Evolutionary conservation across 2,329 filamentous ascomycete species (phyloP).

Genomic region (Talaromyces atroroseus): DNA sequence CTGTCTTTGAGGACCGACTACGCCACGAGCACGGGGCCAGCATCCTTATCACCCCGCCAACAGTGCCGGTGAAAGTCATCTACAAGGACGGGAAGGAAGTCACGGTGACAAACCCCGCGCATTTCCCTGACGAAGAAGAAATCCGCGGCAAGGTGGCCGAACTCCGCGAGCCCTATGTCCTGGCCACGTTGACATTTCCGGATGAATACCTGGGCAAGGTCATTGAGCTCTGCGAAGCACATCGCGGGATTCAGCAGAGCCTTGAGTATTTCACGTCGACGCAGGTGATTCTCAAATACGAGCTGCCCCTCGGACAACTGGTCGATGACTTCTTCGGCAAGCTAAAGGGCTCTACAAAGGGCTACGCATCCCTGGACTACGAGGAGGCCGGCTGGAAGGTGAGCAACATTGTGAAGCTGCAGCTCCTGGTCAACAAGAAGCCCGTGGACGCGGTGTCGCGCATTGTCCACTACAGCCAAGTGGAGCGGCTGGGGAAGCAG

Average conservation of each 20-base stretch:
- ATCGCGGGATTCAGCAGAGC: slow-evolving; percentile 79
- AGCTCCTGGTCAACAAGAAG: slow-evolving; percentile 86
- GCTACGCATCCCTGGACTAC: slow-evolving; percentile 93
- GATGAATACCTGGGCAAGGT: slow-evolving; percentile 91
- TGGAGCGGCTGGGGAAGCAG: slow-evolving; percentile 69
- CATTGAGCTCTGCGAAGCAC: slow-evolving; percentile 88
- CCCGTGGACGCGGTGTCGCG: slow-evolving; percentile 93
- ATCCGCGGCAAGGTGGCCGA: slow-evolving; percentile 53
- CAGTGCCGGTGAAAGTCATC: slow-evolving; percentile 82
- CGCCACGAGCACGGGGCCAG: slow-evolving; percentile 90
- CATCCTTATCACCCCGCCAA: slow-evolving; percentile 95
- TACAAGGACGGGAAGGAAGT: slow-evolving; percentile 72
- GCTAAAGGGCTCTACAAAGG: slow-evolving; percentile 87
- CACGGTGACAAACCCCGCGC: slow-evolving; percentile 76
- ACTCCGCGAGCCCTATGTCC: slow-evolving; percentile 69
- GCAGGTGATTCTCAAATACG: slow-evolving; percentile 92
- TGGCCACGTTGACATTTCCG: slow-evolving; percentile 80
- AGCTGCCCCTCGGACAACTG: slow-evolving; percentile 78
- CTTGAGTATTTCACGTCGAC: slow-evolving; percentile 86
- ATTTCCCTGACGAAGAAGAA: slow-evolving; percentile 72
- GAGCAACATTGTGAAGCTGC: slow-evolving; percentile 78
- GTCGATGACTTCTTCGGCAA: slow-evolving; percentile 98
- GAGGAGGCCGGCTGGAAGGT: slow-evolving; percentile 86
- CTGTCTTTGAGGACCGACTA: slow-evolving; percentile 95
- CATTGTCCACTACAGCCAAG: slow-evolving; percentile 77